Conservation (phyloP, 2,329 filamentous ascomycete species). For the Beauveria sp. region DNA sequence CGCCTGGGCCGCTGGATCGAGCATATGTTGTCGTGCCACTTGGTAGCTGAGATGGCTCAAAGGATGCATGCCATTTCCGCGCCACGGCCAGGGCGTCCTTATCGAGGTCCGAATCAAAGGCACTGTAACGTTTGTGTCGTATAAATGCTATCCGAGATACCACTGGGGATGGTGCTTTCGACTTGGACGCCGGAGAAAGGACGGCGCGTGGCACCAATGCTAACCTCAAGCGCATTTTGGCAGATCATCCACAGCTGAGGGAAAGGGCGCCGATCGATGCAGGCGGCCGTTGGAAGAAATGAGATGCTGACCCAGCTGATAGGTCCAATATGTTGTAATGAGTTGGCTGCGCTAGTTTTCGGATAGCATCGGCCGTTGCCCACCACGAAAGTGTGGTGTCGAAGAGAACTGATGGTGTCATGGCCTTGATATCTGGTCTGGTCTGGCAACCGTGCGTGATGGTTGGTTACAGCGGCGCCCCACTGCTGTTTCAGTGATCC, state of each 20-base stretch:
- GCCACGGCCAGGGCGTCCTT: slow-evolving; percentile 43
- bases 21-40: slow-evolving; percentile 46
- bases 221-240: slow-evolving; percentile 6
- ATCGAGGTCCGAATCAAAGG: slow-evolving; percentile 43
- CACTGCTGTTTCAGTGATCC: not conserved
- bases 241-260: not conserved
- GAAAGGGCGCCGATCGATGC: not conserved
- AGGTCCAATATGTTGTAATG: not conserved
- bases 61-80: slow-evolving; percentile 41
- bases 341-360: not conserved
- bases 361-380: not conserved
- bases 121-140: slow-evolving; percentile 32
- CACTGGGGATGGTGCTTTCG: not conserved
- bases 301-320: not conserved
- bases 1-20: slow-evolving; percentile 53
- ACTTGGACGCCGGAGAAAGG: not conserved
- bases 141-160: not conserved
- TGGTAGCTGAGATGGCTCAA: slow-evolving; percentile 37
- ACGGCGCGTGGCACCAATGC: not conserved
- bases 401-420: not conserved
- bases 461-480: not conserved
- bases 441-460: not conserved
- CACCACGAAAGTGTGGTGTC: not conserved
- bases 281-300: not conserved
- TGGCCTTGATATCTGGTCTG: not conserved